phyloP scores from a whole-genome alignment of 1,284 basidiomycete genomes.

The Cryptococcus sp. region DNA sequence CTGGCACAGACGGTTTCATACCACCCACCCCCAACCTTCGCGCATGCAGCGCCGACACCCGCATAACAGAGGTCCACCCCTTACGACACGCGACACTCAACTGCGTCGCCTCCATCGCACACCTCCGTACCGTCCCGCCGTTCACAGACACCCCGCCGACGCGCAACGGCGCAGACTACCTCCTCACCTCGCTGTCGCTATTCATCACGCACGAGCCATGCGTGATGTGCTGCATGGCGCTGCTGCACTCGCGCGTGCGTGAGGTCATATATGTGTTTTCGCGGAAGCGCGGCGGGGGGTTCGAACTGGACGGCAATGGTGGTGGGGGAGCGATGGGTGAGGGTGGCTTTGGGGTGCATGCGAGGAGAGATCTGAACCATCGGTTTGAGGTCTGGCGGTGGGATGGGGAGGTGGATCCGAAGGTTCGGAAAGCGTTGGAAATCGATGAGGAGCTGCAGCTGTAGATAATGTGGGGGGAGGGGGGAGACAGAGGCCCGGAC shows the following conservation, averaged over 20 bases:
- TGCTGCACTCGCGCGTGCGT: slow-evolving; percentile 83
- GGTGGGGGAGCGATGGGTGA: slow-evolving; percentile 58
- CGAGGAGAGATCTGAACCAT: slow-evolving; percentile 76
- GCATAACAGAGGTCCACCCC: slow-evolving; percentile 64
- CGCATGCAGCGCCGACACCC: slow-evolving; percentile 62
- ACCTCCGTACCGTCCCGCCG: slow-evolving; percentile 54
- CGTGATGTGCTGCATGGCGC: slow-evolving; percentile 91
- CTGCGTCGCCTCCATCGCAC: slow-evolving; percentile 59
- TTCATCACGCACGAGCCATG: slow-evolving; percentile 93
- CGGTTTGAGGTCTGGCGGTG: slow-evolving; percentile 62
- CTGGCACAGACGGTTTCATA: slow-evolving; percentile 54
- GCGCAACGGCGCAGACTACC: slow-evolving; percentile 70
- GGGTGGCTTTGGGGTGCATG: slow-evolving; percentile 62
- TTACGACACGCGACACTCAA: slow-evolving; percentile 79
- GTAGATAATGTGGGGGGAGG: slow-evolving; percentile 3
- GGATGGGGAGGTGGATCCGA: slow-evolving; percentile 30
- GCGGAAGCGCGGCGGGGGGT: slow-evolving; percentile 47
- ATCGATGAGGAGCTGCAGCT: slow-evolving; percentile 18
- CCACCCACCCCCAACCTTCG: slow-evolving; percentile 47
- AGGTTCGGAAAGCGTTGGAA: slow-evolving; percentile 13
- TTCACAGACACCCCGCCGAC: slow-evolving; percentile 39
- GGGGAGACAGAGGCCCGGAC: neutral
- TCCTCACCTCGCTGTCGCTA: slow-evolving; percentile 73
- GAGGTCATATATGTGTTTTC: slow-evolving; percentile 72
- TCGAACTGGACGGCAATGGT: slow-evolving; percentile 59